A percentile compares a stretch with the other conserved stretches of the same genome.
These are phyloP conservation scores for Mucuna pruriens DNA, from an alignment of 306 rosid genomes.

Conservation along the genomic window DNA sequence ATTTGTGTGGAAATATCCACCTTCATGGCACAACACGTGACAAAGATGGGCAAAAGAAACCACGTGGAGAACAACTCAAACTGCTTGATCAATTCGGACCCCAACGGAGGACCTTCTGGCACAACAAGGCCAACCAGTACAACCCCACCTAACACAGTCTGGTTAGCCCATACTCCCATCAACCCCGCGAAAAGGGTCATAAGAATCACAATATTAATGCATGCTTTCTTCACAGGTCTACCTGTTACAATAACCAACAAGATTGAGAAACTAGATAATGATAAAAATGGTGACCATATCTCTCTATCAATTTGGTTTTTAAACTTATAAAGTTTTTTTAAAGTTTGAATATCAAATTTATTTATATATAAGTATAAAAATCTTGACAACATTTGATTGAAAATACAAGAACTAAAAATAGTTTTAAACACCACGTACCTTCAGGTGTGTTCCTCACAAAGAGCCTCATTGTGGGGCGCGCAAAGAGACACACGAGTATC, in stretches of 20 bases:
- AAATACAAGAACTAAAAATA: too few species aligned
- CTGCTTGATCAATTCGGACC: slow-evolving; percentile 53
- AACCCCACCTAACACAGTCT: slow-evolving; percentile 44
- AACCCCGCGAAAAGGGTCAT: slow-evolving; percentile 9
- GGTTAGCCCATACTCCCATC: background rate
- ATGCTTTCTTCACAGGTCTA: slow-evolving; percentile 37
- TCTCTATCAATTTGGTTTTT: too few species aligned
- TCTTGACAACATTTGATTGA: too few species aligned
- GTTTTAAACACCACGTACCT: too few species aligned
- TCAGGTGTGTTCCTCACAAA: slow-evolving; percentile 51
- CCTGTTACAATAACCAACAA: too few species aligned
- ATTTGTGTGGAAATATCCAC: background rate
- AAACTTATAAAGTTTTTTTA: too few species aligned
- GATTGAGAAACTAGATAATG: too few species aligned
- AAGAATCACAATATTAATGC: slow-evolving; percentile 3
- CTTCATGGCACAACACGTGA: slow-evolving; percentile 48
- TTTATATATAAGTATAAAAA: too few species aligned
- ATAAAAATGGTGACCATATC: too few species aligned
- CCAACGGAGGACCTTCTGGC: slow-evolving; percentile 69
- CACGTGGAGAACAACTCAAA: slow-evolving; percentile 41
- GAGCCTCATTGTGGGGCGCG: slow-evolving; percentile 47
- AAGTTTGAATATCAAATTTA: too few species aligned
- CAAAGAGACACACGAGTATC: background rate
- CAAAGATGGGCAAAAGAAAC: slow-evolving; percentile 52
- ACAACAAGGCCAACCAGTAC: slow-evolving; percentile 53